phyloP scores from a whole-genome alignment of 257 asterid species.

The Solanum appendiculatum region DNA sequence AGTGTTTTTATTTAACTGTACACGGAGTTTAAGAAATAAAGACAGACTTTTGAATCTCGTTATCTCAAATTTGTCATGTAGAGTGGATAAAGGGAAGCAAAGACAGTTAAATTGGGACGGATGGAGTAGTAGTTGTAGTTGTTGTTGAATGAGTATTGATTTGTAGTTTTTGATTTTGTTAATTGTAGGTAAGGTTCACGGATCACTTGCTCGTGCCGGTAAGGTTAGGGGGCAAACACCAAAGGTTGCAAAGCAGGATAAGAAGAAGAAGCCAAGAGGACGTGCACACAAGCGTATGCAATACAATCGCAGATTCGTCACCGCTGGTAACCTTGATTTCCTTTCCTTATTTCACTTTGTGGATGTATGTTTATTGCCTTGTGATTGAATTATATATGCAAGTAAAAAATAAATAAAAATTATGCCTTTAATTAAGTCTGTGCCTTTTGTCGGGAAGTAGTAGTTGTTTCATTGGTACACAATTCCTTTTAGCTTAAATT shows the following conservation, averaged over 20 bases:
- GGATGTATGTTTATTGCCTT: neutral
- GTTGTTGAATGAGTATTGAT: neutral
- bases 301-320: constrained; percentile 87
- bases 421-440: neutral
- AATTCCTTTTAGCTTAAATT: neutral
- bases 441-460: neutral
- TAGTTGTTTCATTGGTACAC: neutral
- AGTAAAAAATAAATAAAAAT: neutral
- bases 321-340: constrained; percentile 43
- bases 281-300: constrained; percentile 91
- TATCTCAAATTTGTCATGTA: neutral
- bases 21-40: neutral
- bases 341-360: neutral
- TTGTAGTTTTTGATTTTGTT: neutral
- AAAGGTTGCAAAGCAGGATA: constrained; percentile 78
- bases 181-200: constrained; percentile 78
- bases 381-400: no score
- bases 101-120: neutral
- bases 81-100: neutral
- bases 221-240: constrained; percentile 93
- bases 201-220: constrained; percentile 94
- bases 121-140: neutral
- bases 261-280: constrained; percentile 92
- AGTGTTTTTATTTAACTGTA: neutral
- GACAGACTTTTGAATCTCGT: neutral